A percentile compares a stretch with the other conserved stretches of the same genome.
phyloP scores from a whole-genome alignment of 208 protist genomes.

The Leishmania tarentolae region DNA sequence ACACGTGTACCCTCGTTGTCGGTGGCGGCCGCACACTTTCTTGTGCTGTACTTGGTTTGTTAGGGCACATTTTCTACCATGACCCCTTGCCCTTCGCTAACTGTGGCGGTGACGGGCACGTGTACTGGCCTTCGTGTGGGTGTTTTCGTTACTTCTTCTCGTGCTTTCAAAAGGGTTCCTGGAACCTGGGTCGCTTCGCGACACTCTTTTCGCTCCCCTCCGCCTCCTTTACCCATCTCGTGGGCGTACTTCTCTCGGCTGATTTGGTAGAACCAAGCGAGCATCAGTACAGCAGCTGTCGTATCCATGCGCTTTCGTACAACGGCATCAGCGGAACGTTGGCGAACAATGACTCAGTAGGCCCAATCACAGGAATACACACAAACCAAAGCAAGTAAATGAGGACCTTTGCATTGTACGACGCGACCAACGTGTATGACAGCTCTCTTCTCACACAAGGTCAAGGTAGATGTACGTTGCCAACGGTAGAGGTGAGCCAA shows the following conservation, averaged over 20 bases:
- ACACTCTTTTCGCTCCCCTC: background rate
- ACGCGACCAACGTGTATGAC: background rate
- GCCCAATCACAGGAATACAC: background rate
- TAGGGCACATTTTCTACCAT: background rate
- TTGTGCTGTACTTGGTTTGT: background rate
- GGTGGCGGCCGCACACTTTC: background rate
- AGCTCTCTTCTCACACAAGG: background rate
- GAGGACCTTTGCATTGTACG: background rate
- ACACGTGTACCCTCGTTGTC: background rate
- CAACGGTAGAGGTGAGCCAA: background rate
- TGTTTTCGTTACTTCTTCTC: background rate
- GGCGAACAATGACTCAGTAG: background rate
- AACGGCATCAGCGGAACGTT: background rate
- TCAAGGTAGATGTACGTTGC: background rate
- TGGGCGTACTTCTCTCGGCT: background rate
- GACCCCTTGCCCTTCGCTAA: background rate
- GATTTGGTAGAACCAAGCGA: background rate
- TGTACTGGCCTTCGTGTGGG: background rate
- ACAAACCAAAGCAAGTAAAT: background rate
- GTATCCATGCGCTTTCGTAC: background rate
- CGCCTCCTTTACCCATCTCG: background rate
- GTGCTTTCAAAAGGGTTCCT: background rate
- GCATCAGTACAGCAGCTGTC: background rate
- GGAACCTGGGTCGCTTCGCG: background rate
- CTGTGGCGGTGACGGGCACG: background rate